These are phyloP conservation scores for Lichtheimia ornata DNA, from an alignment of 371 early-diverging fungal genomes.

Conservation along the genomic window DNA sequence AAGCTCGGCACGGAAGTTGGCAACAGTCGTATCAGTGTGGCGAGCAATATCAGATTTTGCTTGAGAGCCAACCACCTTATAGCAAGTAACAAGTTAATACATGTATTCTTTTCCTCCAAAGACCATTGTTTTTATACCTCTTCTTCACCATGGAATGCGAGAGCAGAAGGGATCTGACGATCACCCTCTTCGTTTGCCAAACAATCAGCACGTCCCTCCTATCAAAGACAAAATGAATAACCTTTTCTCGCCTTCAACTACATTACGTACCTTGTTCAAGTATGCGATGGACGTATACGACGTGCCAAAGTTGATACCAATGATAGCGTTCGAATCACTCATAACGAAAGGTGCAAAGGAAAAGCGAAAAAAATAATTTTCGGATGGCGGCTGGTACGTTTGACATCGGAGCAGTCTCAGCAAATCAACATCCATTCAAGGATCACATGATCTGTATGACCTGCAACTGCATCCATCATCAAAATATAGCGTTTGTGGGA, in stretches of 20 bases:
- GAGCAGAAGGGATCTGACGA: conserved; percentile 89
- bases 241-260: background rate
- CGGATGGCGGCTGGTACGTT: background rate
- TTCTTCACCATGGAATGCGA: conserved; percentile 92
- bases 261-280: conserved; percentile 69
- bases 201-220: conserved; percentile 85
- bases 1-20: conserved; percentile 84
- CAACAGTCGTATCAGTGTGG: conserved; percentile 86
- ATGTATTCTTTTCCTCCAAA: background rate
- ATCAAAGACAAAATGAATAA: conserved; percentile 48
- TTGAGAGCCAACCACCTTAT: conserved; percentile 88
- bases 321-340: conserved; percentile 23
- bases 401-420: no score
- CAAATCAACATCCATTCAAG: no score
- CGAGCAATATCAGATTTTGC: conserved; percentile 90
- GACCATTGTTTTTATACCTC: conserved; percentile 46
- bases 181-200: conserved; percentile 98
- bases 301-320: conserved; percentile 92
- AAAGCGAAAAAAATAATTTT: background rate
- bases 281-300: conserved; percentile 89
- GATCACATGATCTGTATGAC: no score
- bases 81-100: background rate
- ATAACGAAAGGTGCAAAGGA: background rate
- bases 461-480: no score
- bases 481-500: no score